A percentile compares a stretch with the other conserved stretches of the same genome.
Conservation (phyloP, 2,329 filamentous ascomycete genomes). For the Fusarium anthophilum region DNA sequence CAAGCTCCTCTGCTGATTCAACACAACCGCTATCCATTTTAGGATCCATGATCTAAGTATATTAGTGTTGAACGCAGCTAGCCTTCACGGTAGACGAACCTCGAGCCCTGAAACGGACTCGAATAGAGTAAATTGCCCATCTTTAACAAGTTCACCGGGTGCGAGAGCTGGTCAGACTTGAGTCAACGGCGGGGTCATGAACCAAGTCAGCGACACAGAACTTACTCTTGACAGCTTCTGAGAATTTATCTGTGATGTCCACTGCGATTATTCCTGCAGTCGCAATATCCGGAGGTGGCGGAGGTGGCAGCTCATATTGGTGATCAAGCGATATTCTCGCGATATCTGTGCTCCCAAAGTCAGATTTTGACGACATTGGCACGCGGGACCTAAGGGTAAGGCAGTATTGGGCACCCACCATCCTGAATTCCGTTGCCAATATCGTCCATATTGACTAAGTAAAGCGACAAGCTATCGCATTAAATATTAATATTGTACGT, state of each 20-base stretch:
- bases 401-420: constrained; percentile 43
- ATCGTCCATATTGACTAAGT: constrained; percentile 46
- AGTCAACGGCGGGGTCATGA: constrained; percentile 28
- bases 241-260: constrained; percentile 68
- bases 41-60: constrained; percentile 90
- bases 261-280: constrained; percentile 62
- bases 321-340: constrained; percentile 53
- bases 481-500: constrained; percentile 6
- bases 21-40: constrained; percentile 98
- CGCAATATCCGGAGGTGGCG: constrained; percentile 52
- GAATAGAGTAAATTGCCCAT: constrained; percentile 93
- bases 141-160: constrained; percentile 88
- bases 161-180: constrained; percentile 67
- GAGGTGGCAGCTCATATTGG: constrained; percentile 41
- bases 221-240: constrained; percentile 62
- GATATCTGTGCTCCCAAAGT: constrained; percentile 49
- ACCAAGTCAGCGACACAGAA: not conserved
- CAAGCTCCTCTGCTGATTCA: constrained; percentile 79
- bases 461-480: constrained; percentile 22
- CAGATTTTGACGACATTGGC: constrained; percentile 38
- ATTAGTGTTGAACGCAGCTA: not conserved
- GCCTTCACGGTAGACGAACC: constrained; percentile 51
- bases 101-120: constrained; percentile 91
- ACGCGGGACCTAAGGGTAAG: constrained; percentile 1
- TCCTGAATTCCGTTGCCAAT: constrained; percentile 48